Percentiles rank a stretch among this genome's conserved stretches.
phyloP scores from a whole-genome alignment of 805 yeast genomes.

The Torulaspora microellipsoides region DNA sequence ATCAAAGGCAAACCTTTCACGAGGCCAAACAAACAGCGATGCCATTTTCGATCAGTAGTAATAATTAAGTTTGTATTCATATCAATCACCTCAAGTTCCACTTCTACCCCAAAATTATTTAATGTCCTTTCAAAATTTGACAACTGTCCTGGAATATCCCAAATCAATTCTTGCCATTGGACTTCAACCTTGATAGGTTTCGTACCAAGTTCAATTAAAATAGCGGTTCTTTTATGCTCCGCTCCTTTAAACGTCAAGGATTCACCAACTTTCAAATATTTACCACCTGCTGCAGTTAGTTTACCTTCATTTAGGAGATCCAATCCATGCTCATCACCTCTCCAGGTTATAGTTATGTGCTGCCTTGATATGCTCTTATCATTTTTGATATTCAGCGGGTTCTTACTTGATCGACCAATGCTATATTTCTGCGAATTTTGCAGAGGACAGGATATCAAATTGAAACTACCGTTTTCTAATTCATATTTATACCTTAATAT shows the following conservation, averaged over 20 bases:
- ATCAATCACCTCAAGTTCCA: not conserved
- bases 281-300: constrained; percentile 22
- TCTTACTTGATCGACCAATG: constrained; percentile 33
- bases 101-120: constrained; percentile 4
- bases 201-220: constrained; percentile 21
- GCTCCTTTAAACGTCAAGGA: constrained; percentile 6
- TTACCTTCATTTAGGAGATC: constrained; percentile 26
- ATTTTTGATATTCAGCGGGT: constrained; percentile 26
- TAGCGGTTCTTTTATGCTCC: not conserved
- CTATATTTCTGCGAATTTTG: constrained; percentile 10
- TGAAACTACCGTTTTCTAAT: constrained; percentile 17
- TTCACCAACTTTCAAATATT: constrained; percentile 19
- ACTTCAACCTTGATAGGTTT: constrained; percentile 18
- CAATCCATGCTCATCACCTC: constrained; percentile 3
- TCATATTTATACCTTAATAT: constrained; percentile 21
- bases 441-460: constrained; percentile 18
- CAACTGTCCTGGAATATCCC: constrained; percentile 14
- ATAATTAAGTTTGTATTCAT: constrained; percentile 3
- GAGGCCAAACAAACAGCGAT: constrained; percentile 14
- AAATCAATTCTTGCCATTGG: constrained; percentile 13
- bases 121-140: not conserved
- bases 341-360: constrained; percentile 25
- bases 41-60: not conserved
- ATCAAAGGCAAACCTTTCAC: constrained; percentile 12
- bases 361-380: constrained; percentile 34